These are phyloP conservation scores for Hygrocybe coccinea DNA, from an alignment of 768 basidiomycete species.

Conservation along the genomic window DNA sequence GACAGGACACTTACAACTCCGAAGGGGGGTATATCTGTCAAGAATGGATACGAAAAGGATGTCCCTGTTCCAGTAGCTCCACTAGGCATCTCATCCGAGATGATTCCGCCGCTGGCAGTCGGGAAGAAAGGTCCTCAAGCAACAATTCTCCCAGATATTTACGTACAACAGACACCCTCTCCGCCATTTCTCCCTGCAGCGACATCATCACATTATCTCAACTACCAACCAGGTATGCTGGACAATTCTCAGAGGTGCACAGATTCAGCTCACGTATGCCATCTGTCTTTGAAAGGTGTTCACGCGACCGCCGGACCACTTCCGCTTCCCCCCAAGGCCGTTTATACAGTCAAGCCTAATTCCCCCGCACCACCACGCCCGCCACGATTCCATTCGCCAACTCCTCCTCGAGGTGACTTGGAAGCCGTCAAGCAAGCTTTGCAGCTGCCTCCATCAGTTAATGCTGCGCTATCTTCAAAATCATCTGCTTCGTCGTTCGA, in stretches of 20 bases:
- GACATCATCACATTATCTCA: slow-evolving; percentile 43
- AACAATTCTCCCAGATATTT: neutral
- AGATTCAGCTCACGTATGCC: too few species aligned
- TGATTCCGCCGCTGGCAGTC: slow-evolving; percentile 16
- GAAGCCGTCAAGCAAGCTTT: slow-evolving; percentile 57
- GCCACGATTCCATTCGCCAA: slow-evolving; percentile 57
- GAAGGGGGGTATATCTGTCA: slow-evolving; percentile 47
- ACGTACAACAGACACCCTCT: slow-evolving; percentile 10
- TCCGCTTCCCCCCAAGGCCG: slow-evolving; percentile 66
- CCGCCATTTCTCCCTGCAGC: slow-evolving; percentile 23
- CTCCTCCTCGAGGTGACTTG: slow-evolving; percentile 44
- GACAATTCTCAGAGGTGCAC: neutral
- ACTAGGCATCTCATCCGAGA: slow-evolving; percentile 42
- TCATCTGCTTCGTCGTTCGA: slow-evolving; percentile 7
- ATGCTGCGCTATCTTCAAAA: slow-evolving; percentile 29
- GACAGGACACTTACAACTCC: neutral
- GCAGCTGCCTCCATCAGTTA: slow-evolving; percentile 54
- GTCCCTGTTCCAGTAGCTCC: slow-evolving; percentile 57
- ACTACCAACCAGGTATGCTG: slow-evolving; percentile 56
- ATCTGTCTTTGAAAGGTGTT: too few species aligned
- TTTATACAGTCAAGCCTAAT: slow-evolving; percentile 42
- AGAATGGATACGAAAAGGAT: slow-evolving; percentile 58
- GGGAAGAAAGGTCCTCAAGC: slow-evolving; percentile 21
- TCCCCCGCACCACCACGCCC: slow-evolving; percentile 56
- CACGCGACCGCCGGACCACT: slow-evolving; percentile 25